Percentiles rank a stretch among this genome's conserved stretches.
Evolutionary conservation across 164 flowering plant genomes (phyloP).

Genomic region (Taxillus chinensis): DNA sequence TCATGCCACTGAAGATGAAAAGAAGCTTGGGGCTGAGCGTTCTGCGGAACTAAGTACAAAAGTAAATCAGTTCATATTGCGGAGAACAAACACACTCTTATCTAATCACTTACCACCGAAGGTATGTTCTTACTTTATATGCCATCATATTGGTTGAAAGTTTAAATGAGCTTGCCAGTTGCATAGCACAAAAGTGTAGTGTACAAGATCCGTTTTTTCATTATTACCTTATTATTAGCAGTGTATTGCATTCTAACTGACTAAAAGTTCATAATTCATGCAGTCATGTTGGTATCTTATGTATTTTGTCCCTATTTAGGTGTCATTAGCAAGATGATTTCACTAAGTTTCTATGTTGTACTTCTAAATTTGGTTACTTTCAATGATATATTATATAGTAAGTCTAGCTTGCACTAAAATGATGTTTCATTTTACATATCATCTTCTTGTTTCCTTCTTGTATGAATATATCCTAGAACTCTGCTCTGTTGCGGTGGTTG

Average conservation of each 20-base stretch:
- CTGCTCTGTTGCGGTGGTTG: not conserved
- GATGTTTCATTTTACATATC: not conserved
- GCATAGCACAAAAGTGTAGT: too few species aligned
- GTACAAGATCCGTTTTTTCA: too few species aligned
- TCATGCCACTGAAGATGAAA: conserved; percentile 69
- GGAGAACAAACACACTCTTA: conserved; percentile 86
- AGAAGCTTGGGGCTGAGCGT: conserved; percentile 60
- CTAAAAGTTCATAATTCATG: too few species aligned
- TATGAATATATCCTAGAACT: not conserved
- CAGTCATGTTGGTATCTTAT: too few species aligned
- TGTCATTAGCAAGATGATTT: too few species aligned
- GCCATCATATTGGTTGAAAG: not conserved
- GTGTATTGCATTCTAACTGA: too few species aligned
- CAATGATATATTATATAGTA: not conserved
- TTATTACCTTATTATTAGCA: too few species aligned
- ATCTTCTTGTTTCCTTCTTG: not conserved
- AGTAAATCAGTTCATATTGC: conserved; percentile 96
- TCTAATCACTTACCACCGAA: conserved; percentile 98
- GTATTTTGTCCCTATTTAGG: too few species aligned
- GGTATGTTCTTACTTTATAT: conserved; percentile 30
- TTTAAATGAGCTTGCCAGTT: not conserved
- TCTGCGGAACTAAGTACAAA: conserved; percentile 77
- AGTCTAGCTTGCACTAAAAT: not conserved
- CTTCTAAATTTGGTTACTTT: too few species aligned
- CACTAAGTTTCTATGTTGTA: too few species aligned